Conservation (phyloP, 495 filamentous ascomycete species). For the Penicillium angulare region DNA sequence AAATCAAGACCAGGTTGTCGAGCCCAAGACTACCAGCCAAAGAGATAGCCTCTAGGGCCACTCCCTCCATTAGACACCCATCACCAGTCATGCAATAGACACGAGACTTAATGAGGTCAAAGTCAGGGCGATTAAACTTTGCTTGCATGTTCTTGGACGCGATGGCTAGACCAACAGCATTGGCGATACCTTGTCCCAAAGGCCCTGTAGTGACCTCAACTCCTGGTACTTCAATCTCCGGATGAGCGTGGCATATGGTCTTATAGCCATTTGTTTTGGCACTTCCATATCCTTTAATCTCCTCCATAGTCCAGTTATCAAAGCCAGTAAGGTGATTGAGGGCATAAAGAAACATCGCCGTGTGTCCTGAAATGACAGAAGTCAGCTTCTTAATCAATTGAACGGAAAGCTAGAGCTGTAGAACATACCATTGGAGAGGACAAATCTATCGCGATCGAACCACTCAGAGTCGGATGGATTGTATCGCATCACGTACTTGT, state of each 20-base stretch:
- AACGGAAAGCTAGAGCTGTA: neutral
- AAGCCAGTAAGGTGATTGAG: constrained; percentile 49
- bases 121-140: constrained; percentile 51
- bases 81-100: constrained; percentile 60
- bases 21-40: constrained; percentile 55
- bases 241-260: constrained; percentile 51
- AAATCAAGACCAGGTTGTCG: constrained; percentile 55
- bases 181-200: constrained; percentile 58
- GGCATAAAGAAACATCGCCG: constrained; percentile 49
- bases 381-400: neutral
- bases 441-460: constrained; percentile 84
- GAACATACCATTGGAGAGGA: constrained; percentile 60
- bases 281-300: constrained; percentile 48
- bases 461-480: constrained; percentile 88
- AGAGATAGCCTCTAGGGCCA: constrained; percentile 56
- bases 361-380: constrained; percentile 46
- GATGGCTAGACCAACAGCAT: constrained; percentile 60
- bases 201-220: constrained; percentile 60
- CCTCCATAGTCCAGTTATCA: constrained; percentile 49
- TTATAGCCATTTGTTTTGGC: constrained; percentile 28
- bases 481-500: constrained; percentile 86
- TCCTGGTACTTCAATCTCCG: constrained; percentile 50
- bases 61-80: constrained; percentile 59
- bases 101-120: constrained; percentile 46
- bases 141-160: constrained; percentile 56